phyloP scores from a whole-genome alignment of 2,329 filamentous ascomycete species.

The Exophiala aquamarina region DNA sequence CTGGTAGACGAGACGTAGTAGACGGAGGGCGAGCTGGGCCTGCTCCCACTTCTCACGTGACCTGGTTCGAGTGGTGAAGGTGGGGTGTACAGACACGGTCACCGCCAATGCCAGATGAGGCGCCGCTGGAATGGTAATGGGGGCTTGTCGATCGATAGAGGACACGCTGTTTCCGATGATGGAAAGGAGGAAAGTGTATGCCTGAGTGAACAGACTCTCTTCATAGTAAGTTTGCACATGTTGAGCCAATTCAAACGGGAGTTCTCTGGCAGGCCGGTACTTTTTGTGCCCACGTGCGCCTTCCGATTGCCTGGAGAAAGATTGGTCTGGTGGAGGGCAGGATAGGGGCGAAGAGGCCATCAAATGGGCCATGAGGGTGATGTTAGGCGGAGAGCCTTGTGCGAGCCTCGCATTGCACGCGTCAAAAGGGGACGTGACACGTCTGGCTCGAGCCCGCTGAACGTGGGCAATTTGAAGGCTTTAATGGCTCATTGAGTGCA shows the following conservation, averaged over 20 bases:
- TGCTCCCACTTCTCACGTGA: constrained; percentile 62
- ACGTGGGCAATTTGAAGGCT: too few relatives aligned
- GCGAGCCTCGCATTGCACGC: too few relatives aligned
- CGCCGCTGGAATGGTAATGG: constrained; percentile 66
- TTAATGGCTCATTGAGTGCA: too few relatives aligned
- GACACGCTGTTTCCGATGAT: constrained; percentile 57
- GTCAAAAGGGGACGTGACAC: too few relatives aligned
- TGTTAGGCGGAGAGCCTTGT: too few relatives aligned
- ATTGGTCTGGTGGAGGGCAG: constrained; percentile 12
- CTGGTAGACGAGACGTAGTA: constrained; percentile 66
- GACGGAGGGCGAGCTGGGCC: constrained; percentile 65
- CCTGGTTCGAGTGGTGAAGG: constrained; percentile 70
- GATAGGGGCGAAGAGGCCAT: constrained; percentile 15
- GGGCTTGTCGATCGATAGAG: constrained; percentile 36
- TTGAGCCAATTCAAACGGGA: constrained; percentile 64
- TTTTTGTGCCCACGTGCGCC: neutral
- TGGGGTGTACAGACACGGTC: constrained; percentile 79
- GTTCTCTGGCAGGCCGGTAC: constrained; percentile 56
- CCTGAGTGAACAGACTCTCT: constrained; percentile 68
- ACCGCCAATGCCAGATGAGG: constrained; percentile 74
- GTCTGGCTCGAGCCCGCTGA: too few relatives aligned
- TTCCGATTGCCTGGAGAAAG: constrained; percentile 6
- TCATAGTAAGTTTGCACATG: constrained; percentile 73
- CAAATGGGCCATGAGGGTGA: constrained; percentile 3
- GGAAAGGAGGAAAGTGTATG: constrained; percentile 64